Percentiles rank a stretch among this genome's conserved stretches.
Conservation (phyloP, 805 yeast species). For the Pichia eremophila region DNA sequence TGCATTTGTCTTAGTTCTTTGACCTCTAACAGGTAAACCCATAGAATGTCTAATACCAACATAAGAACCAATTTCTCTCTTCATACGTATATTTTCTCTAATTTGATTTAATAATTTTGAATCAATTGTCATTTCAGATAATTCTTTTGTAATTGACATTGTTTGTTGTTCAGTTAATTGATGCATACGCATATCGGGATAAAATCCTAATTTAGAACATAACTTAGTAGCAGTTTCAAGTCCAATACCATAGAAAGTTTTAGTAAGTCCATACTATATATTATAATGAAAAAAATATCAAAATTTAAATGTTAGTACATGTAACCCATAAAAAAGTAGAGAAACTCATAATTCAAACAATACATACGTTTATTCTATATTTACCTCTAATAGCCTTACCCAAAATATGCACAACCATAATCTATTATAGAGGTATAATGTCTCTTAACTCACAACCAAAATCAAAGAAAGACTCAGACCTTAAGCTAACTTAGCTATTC, state of each 20-base stretch:
- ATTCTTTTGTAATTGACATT: constrained; percentile 77
- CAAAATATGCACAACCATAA: constrained; percentile 43
- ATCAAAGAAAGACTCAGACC: too few relatives aligned
- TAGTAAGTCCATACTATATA: constrained; percentile 50
- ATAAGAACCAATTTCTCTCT: constrained; percentile 75
- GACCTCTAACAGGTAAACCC: constrained; percentile 81
- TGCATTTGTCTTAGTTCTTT: constrained; percentile 85
- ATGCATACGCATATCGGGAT: constrained; percentile 91
- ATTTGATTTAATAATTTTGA: constrained; percentile 67
- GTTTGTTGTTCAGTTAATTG: constrained; percentile 84
- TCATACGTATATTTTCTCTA: constrained; percentile 67
- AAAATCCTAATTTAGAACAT: constrained; percentile 83
- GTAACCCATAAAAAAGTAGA: neutral
- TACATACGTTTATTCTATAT: constrained; percentile 24
- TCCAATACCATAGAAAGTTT: constrained; percentile 86
- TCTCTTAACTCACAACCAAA: too few relatives aligned
- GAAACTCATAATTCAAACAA: too few relatives aligned
- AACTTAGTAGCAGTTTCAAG: constrained; percentile 56
- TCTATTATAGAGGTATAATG: neutral
- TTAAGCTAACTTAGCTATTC: too few relatives aligned
- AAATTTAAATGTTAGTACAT: neutral
- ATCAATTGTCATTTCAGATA: constrained; percentile 75
- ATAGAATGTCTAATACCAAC: constrained; percentile 84
- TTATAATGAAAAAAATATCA: too few relatives aligned
- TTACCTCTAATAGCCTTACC: constrained; percentile 43